Evolutionary conservation across 1,139 yeast species (phyloP).

Genomic region (Yamadazyma jaroonii): DNA sequence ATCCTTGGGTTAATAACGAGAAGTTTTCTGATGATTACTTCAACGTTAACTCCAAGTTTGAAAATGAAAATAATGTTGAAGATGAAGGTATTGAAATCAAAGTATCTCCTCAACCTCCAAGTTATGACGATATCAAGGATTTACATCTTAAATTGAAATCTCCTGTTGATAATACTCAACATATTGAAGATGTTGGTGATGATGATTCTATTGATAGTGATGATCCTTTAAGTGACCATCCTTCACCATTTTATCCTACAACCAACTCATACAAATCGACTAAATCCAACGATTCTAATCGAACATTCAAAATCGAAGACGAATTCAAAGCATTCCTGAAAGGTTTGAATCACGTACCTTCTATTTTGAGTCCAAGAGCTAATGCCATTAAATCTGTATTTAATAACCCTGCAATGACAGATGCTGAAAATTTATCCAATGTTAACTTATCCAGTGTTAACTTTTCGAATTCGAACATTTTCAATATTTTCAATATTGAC

Average conservation of each 20-base stretch:
- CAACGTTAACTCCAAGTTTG: conserved; percentile 15
- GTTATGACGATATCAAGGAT: not conserved
- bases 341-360: conserved; percentile 5
- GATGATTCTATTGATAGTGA: conserved; percentile 8
- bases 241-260: conserved; percentile 16
- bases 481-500: conserved; percentile 33
- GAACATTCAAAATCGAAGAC: conserved; percentile 1
- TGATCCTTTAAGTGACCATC: conserved; percentile 15
- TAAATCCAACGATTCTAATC: not conserved
- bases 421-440: conserved; percentile 7
- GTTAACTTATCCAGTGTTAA: conserved; percentile 9
- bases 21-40: conserved; percentile 16
- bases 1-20: conserved; percentile 37
- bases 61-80: conserved; percentile 9
- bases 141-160: conserved; percentile 6
- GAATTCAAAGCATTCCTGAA: conserved; percentile 2
- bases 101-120: conserved; percentile 2
- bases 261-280: not conserved
- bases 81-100: conserved; percentile 9
- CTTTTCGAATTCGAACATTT: conserved; percentile 33
- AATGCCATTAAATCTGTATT: conserved; percentile 46
- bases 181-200: conserved; percentile 5
- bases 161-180: conserved; percentile 5
- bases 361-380: conserved; percentile 32
- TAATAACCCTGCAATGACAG: conserved; percentile 43